Evolutionary conservation across 2,329 filamentous ascomycete genomes (phyloP).

Genomic region (Beauveria scarabaeidicola): DNA sequence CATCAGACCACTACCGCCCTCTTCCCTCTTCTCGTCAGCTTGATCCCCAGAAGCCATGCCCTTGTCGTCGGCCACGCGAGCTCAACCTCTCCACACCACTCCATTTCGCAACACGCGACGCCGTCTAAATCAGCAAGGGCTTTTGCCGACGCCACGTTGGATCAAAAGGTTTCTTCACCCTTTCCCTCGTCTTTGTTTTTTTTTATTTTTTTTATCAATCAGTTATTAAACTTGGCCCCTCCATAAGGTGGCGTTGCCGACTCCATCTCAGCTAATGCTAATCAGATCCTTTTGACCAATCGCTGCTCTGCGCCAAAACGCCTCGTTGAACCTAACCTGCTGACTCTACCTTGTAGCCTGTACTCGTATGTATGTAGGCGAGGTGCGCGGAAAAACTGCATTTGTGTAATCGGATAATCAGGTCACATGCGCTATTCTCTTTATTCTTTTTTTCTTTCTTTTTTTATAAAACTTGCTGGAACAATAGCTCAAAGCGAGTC

Average conservation of each 20-base stretch:
- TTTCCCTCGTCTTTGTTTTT: not conserved
- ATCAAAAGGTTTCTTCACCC: not conserved
- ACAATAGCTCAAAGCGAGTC: not conserved
- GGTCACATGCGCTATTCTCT: not conserved
- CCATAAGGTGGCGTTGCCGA: not conserved
- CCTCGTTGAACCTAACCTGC: not conserved
- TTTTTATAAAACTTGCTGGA: not conserved
- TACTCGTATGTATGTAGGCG: too few relatives aligned
- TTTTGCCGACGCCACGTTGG: not conserved
- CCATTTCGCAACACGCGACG: too few relatives aligned
- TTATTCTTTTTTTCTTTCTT: not conserved
- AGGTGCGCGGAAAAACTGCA: not conserved
- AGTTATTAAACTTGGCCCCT: not conserved
- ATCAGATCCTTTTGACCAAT: slow-evolving; percentile 9
- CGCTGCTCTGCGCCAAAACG: not conserved
- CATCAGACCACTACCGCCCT: not conserved
- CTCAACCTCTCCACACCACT: too few relatives aligned
- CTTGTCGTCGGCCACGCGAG: too few relatives aligned
- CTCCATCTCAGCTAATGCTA: not conserved
- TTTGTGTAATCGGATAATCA: not conserved
- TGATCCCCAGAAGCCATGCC: not conserved
- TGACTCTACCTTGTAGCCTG: not conserved
- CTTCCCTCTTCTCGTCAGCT: not conserved
- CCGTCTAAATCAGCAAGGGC: not conserved
- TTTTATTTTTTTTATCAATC: slow-evolving; percentile 1